phyloP scores from a whole-genome alignment of 2,329 filamentous ascomycete species.

The Metarhizium guizhouense region DNA sequence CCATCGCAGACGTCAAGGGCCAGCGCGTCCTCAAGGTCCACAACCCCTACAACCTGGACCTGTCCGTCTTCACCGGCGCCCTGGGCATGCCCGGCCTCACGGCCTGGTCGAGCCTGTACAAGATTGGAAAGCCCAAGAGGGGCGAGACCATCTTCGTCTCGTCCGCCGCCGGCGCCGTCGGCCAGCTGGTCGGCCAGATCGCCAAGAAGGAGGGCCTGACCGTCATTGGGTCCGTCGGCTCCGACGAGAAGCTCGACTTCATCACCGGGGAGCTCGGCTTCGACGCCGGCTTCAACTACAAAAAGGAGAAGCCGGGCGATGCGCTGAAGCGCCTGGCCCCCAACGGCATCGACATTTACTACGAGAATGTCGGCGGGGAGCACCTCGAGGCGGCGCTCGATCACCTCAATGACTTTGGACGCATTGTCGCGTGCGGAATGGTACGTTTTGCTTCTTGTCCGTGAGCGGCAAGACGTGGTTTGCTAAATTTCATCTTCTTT shows the following conservation, averaged over 20 bases:
- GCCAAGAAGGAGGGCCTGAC: conserved; percentile 72
- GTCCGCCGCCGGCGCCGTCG: conserved; percentile 72
- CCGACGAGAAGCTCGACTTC: conserved; percentile 71
- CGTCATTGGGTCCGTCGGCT: conserved; percentile 73
- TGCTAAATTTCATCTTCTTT: no score
- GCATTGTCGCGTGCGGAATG: conserved; percentile 59
- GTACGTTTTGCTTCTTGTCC: conserved; percentile 20
- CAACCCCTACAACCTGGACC: conserved; percentile 60
- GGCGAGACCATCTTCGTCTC: conserved; percentile 76
- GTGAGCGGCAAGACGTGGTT: no score
- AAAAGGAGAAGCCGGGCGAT: conserved; percentile 63
- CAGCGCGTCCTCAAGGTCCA: conserved; percentile 45
- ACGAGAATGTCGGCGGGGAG: conserved; percentile 45
- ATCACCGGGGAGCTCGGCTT: conserved; percentile 41
- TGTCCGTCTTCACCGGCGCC: conserved; percentile 61
- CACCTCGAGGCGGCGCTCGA: conserved; percentile 38
- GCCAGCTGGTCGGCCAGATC: conserved; percentile 74
- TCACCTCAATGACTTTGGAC: conserved; percentile 49
- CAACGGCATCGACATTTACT: conserved; percentile 64
- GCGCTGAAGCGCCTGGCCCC: conserved; percentile 65
- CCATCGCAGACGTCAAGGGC: conserved; percentile 36
- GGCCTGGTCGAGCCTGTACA: conserved; percentile 59
- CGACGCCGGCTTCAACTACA: conserved; percentile 73
- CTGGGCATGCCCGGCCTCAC: conserved; percentile 56
- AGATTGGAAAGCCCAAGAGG: conserved; percentile 53